Base-by-base conservation (phyloP, 352 stramenopile genomes). In the Pythium phragmitis region DNA sequence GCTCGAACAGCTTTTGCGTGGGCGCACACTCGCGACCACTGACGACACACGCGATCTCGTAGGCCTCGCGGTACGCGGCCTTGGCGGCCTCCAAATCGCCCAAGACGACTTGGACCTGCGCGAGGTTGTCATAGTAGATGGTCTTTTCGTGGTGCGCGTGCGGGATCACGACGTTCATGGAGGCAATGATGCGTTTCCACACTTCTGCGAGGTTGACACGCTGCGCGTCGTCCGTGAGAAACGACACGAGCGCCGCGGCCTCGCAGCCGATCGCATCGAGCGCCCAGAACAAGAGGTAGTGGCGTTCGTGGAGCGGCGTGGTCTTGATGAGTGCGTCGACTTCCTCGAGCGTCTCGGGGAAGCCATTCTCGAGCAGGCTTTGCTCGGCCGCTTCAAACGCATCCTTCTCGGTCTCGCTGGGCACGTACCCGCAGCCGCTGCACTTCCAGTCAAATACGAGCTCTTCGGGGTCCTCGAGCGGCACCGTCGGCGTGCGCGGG, bases 81-180 rank as follows among this genome's bases (percentile, higher is more conserved):
- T 68, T 77, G 33, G 79, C 80, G 17, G 70, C 79, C 16, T 62
- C 56, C 16, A 83, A 65, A 57, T 93, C 74, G 11, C 82, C 80
- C 14, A 89, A 60, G 26, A 87, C 72, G 45, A 94, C 77, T 9
- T 80, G 73, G 6, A 88, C 82, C 68, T 94, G 82, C 26, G 85
- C 85, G 39, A 91, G 63, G 64, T 92, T 89, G 72, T 94, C 85
- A 69, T 94, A 94, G 68, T 94, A 89, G 57, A 91, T 90, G 26
- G 76, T 88, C 67, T 94, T 94, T 67, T 91, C 82, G 63, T 94
- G 82, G 53, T 91, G 76, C 39, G 77, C 72, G 17, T 74, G 69
- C 12, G 79, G 85, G 50, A 92, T 69, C 11, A 87, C 77, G n/a
- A 79, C 67, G 70, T 93, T 88, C 77, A 93, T 87, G 61, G 57